phyloP scores from a whole-genome alignment of 768 basidiomycete species.

The Kondoa malvinella region DNA sequence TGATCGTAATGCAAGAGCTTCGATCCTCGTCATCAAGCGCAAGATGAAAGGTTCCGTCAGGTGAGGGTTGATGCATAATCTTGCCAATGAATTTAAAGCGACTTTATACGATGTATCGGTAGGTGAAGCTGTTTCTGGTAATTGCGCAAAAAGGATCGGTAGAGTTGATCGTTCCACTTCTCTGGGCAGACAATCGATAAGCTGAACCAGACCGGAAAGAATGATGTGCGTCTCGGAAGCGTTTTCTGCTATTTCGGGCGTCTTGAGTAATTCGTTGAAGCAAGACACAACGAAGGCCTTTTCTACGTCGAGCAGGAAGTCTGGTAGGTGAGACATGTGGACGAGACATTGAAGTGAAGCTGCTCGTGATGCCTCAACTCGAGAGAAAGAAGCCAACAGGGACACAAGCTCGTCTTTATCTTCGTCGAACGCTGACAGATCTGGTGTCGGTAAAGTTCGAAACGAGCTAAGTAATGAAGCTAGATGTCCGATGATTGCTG shows the following conservation, averaged over 20 bases:
- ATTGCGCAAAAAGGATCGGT: constrained; percentile 55
- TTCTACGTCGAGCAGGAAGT: constrained; percentile 54
- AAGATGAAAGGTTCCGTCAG: constrained; percentile 75
- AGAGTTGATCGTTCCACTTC: constrained; percentile 59
- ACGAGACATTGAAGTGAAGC: constrained; percentile 52
- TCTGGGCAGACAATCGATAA: constrained; percentile 45
- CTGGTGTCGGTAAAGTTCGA: not conserved
- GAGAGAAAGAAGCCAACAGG: constrained; percentile 41
- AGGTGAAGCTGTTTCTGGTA: constrained; percentile 50
- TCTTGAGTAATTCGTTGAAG: constrained; percentile 50
- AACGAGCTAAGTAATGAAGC: constrained; percentile 18
- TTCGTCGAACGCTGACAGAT: constrained; percentile 11
- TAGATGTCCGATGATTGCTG: constrained; percentile 19
- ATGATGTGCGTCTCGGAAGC: not conserved
- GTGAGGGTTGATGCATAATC: constrained; percentile 52
- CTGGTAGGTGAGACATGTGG: constrained; percentile 47
- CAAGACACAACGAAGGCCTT: constrained; percentile 60
- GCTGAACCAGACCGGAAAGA: constrained; percentile 31
- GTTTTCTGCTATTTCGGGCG: constrained; percentile 36
- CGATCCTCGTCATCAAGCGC: constrained; percentile 58
- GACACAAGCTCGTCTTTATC: constrained; percentile 34
- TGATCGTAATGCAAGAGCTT: constrained; percentile 30
- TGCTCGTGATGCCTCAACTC: constrained; percentile 36
- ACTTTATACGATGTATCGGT: constrained; percentile 44
- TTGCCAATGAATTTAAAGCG: constrained; percentile 39